Conservation (phyloP, 495 filamentous ascomycete genomes). For the Penicillium roqueforti region DNA sequence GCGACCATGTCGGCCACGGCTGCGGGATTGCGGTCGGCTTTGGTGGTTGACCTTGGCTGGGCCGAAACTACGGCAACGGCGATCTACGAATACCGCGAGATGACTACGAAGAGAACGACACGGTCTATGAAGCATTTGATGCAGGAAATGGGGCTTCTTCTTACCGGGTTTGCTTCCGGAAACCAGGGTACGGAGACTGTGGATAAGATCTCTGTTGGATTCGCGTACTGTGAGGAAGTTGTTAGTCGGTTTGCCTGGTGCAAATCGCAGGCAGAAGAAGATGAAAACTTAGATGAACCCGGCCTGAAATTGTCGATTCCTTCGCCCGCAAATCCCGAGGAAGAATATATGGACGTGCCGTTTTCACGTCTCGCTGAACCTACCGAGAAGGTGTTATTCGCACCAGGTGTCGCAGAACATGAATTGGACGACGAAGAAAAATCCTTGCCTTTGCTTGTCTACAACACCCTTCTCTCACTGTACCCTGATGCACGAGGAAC, state of each 20-base stretch:
- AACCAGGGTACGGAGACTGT: slow-evolving; percentile 7
- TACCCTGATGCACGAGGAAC: slow-evolving; percentile 76
- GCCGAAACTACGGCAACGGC: slow-evolving; percentile 75
- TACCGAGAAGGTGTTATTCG: slow-evolving; percentile 72
- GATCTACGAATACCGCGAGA: slow-evolving; percentile 84
- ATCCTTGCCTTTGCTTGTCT: slow-evolving; percentile 68
- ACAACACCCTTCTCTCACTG: slow-evolving; percentile 66
- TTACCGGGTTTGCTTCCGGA: slow-evolving; percentile 40
- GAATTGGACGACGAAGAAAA: slow-evolving; percentile 82
- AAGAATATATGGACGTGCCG: slow-evolving; percentile 49
- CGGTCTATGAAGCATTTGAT: slow-evolving; percentile 68
- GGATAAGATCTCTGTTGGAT: slow-evolving; percentile 47
- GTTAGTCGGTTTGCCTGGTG: slow-evolving; percentile 75
- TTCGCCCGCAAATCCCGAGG: slow-evolving; percentile 38
- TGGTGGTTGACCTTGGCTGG: slow-evolving; percentile 92
- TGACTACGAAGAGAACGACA: slow-evolving; percentile 60
- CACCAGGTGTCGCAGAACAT: slow-evolving; percentile 43
- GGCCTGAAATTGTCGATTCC: slow-evolving; percentile 37
- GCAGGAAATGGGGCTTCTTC: slow-evolving; percentile 62
- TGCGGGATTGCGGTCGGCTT: slow-evolving; percentile 72
- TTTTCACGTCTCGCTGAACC: slow-evolving; percentile 67
- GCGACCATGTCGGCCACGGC: slow-evolving; percentile 68
- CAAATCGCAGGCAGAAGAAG: slow-evolving; percentile 29
- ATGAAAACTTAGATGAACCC: not conserved
- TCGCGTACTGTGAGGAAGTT: slow-evolving; percentile 77